Evolutionary conservation across 352 stramenopile genomes (phyloP), one percentile per base, ranked within the genome.

Genomic region (Pythium insidiosum): DNA sequence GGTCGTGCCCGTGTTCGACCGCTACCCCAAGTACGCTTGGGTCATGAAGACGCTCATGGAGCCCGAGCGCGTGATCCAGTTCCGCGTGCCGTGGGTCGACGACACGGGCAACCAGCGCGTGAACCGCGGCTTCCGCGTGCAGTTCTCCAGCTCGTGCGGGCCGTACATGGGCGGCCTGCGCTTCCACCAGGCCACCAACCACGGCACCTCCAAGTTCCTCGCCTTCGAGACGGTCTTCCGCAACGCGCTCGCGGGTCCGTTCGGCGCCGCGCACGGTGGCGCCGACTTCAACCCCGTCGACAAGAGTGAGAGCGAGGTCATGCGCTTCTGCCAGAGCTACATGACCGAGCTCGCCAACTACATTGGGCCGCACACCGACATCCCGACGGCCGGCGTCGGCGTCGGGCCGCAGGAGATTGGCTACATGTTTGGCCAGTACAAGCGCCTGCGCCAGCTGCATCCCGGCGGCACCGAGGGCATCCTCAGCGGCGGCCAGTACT

Each of bases 271-370:
- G 11, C 89, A 95, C 58, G 90, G 91, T 50, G 93, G 91, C 41
- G 94, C 88, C 25, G 95, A 99, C 61, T 98, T 99, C 53, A 97
- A 98, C 66, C 95, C 95, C 6, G 73, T 95, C 48, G 89, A 98
- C 68, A 98, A 99, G 70, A 96, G 74, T 42, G 95, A 99, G 63
- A 79, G 86, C 20, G 96, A 99, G 59, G 94, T 98, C 53, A 96
- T 98, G 75, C 80, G 94, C 38, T 99, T 99, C 65, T 98, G 95
- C 57, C 94, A 99, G 71, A 94, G 74, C 33, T 99, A 97, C 70
- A 98, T 98, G 92, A 98, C 92, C 2, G 95, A 99, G 61, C 67
- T 99, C 39, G 81, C 86, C 50, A 98, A 98, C 61, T 99, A 99
- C 75, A 97, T 99, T 59, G 96, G 95, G 6, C 92, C 94, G 10